Base-by-base conservation (phyloP, 2,329 filamentous ascomycete genomes). In the Ophiostoma populinum region DNA sequence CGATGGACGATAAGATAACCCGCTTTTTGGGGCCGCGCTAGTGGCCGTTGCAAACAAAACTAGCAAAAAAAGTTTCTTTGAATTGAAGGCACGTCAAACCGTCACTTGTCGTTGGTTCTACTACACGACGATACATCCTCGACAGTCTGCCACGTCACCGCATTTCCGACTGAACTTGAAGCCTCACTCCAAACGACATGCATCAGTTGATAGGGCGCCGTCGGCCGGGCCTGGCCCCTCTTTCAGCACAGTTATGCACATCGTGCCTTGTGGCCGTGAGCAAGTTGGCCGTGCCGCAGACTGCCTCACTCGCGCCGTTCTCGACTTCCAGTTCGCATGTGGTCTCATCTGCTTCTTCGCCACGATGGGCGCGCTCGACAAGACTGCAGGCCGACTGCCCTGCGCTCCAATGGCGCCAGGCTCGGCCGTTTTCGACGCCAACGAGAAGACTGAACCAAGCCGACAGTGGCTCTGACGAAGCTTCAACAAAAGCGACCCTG, bases 201-300 rank as follows among this genome's bases (percentile, higher is more conserved):
- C 32, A 35, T 16, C 37, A 35, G 35, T 24, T 38, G 18, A 30
- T 30, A 16, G 27, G 32, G 13, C 27, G 32, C 16, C 20, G 15
- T 21, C 24, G 37, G 32, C 33, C 29, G 6, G 24, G 36, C 21
- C 22, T 32, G 19, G 19, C 19, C 12, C 22, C 15, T 4, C 32
- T 24, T 27, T 12, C 32, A 19, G 27, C 28, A 9, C 37, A 38
- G 11, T n/a, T 38, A 13, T 38, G 37, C 19, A 35, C 32, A 19
- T 12, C 18, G 1, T 38, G 36, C 13, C 28, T 27, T 12, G 18
- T n/a, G 10, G 37, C 22, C 9, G 26, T 24, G 6, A 16, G 28
- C n/a, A 13, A 15, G 19, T 18, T 24, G n/a, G 12, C 15, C 19
- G 19, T 24, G 5, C 10, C 22, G 13, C n/a, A 31, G 27, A 7